Evolutionary conservation across 768 basidiomycete species (phyloP).

Genomic region (Neoboletus subvelutipes): DNA sequence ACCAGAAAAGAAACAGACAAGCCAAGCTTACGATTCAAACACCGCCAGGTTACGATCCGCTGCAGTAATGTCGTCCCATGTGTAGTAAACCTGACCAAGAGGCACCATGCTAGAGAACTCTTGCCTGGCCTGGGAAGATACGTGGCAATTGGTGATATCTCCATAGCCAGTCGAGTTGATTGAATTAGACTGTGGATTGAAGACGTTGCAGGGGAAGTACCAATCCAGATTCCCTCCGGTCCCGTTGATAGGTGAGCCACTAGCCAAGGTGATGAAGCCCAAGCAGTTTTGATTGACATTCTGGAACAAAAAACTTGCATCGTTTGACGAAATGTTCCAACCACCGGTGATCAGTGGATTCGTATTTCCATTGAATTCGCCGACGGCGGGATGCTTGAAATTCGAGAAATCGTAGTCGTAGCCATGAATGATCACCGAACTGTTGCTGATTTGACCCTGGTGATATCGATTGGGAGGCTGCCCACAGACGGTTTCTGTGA

Average conservation of each 20-base stretch:
- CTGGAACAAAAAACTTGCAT: slow-evolving; percentile 95
- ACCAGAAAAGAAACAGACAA: slow-evolving; percentile 1
- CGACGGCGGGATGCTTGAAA: slow-evolving; percentile 78
- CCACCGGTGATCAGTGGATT: slow-evolving; percentile 81
- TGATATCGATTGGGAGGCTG: slow-evolving; percentile 81
- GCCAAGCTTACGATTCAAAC: slow-evolving; percentile 76
- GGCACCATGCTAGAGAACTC: slow-evolving; percentile 50
- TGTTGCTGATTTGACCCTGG: slow-evolving; percentile 70
- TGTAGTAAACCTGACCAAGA: slow-evolving; percentile 89
- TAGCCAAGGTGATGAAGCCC: slow-evolving; percentile 69
- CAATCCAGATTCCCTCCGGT: slow-evolving; percentile 68
- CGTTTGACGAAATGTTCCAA: slow-evolving; percentile 82
- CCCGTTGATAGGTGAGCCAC: slow-evolving; percentile 69
- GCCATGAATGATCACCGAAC: slow-evolving; percentile 91
- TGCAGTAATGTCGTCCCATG: slow-evolving; percentile 82
- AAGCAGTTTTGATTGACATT: slow-evolving; percentile 83
- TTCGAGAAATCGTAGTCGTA: slow-evolving; percentile 88
- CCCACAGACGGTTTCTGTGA: slow-evolving; percentile 92
- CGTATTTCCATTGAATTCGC: slow-evolving; percentile 69
- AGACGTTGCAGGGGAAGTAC: slow-evolving; percentile 98
- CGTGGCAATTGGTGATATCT: slow-evolving; percentile 69
- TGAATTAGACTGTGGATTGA: slow-evolving; percentile 65
- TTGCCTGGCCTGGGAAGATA: slow-evolving; percentile 49
- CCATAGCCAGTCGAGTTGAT: slow-evolving; percentile 72
- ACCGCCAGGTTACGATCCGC: slow-evolving; percentile 82